Evolutionary conservation across 495 filamentous ascomycete species (phyloP).

Genomic region (Pyrenopolyporus hunteri): DNA sequence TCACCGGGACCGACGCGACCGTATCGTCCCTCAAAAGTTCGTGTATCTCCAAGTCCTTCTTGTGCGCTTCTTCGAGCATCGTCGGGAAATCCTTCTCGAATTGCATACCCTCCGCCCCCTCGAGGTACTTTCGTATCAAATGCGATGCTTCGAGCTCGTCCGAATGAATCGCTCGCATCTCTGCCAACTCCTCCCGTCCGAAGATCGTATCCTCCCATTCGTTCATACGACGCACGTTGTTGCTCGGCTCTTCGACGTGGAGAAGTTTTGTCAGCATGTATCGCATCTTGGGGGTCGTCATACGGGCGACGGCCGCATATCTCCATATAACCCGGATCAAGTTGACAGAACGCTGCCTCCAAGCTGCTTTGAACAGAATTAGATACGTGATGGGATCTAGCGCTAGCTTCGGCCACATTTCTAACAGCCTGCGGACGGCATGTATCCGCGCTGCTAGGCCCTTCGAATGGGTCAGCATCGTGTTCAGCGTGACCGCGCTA

Average conservation of each 20-base stretch:
- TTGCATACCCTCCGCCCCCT: conserved; percentile 3
- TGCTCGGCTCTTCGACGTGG: background rate
- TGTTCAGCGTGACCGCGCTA: conserved; percentile 43
- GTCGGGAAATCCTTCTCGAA: background rate
- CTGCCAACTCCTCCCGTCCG: conserved; percentile 22
- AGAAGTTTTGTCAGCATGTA: conserved; percentile 21
- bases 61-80: conserved; percentile 29
- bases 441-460: conserved; percentile 33
- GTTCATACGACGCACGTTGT: conserved; percentile 15
- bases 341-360: conserved; percentile 41
- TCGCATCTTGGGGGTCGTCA: conserved; percentile 35
- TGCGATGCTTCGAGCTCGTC: background rate
- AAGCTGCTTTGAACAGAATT: conserved; percentile 44
- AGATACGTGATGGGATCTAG: conserved; percentile 36
- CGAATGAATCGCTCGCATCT: conserved; percentile 9
- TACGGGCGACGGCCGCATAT: conserved; percentile 37
- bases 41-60: conserved; percentile 34
- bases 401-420: conserved; percentile 10
- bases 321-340: conserved; percentile 48
- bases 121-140: conserved; percentile 13
- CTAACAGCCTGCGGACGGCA: conserved; percentile 8
- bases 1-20: conserved; percentile 5
- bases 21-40: conserved; percentile 5
- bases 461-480: conserved; percentile 44
- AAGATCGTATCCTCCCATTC: conserved; percentile 38